phyloP scores from a whole-genome alignment of 177 flowering plant species.

The Vitis hybrid region DNA sequence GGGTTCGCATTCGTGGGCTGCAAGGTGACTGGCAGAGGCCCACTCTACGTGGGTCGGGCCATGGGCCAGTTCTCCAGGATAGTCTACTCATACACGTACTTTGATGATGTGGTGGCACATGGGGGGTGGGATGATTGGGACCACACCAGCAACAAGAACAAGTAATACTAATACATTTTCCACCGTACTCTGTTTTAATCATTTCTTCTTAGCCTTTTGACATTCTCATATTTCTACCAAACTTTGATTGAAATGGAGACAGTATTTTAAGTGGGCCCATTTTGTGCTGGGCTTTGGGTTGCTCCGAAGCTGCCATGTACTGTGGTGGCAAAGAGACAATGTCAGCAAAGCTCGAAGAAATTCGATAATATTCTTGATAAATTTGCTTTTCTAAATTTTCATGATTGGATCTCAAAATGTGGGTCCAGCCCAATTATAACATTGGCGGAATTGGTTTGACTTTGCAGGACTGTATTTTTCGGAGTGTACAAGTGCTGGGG shows the following conservation, averaged over 20 bases:
- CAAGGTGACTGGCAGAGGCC: slow-evolving; percentile 82
- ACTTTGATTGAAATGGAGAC: too few relatives aligned
- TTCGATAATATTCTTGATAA: too few relatives aligned
- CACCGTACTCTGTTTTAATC: background rate
- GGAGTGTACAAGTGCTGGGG: slow-evolving; percentile 94
- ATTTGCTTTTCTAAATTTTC: too few relatives aligned
- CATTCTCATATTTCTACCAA: too few relatives aligned
- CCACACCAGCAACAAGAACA: slow-evolving; percentile 69
- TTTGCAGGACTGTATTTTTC: slow-evolving; percentile 70
- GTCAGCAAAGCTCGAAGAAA: too few relatives aligned
- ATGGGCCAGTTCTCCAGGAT: slow-evolving; percentile 90
- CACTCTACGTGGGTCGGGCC: slow-evolving; percentile 90
- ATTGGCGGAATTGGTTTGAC: background rate
- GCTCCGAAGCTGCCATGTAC: too few relatives aligned
- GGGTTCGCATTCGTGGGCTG: slow-evolving; percentile 85
- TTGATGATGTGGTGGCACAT: slow-evolving; percentile 74
- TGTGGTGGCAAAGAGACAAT: too few relatives aligned
- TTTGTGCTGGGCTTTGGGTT: too few relatives aligned
- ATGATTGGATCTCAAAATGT: background rate
- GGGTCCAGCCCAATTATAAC: background rate
- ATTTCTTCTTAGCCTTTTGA: background rate
- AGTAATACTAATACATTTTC: slow-evolving; percentile 28
- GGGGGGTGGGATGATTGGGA: slow-evolving; percentile 99
- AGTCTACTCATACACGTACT: slow-evolving; percentile 79
- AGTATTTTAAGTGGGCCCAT: too few relatives aligned